phyloP scores from a whole-genome alignment of 352 stramenopile species.

The Pythium sp. region DNA sequence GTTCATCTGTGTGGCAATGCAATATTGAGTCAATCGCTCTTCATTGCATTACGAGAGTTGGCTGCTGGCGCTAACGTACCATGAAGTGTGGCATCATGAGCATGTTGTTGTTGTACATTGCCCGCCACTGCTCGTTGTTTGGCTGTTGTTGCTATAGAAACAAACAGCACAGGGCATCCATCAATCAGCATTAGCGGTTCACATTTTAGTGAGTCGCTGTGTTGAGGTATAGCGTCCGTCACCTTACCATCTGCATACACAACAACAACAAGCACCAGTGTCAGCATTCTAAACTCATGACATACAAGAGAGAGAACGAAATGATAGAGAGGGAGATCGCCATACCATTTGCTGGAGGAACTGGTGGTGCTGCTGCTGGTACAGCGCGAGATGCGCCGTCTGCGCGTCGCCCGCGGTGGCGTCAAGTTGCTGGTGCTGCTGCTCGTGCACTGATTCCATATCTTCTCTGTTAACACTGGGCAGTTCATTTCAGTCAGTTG shows the following conservation, averaged over 20 bases:
- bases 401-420: constrained; percentile 28
- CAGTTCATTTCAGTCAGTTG: background rate
- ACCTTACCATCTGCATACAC: constrained; percentile 3
- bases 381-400: constrained; percentile 59
- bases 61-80: constrained; percentile 19
- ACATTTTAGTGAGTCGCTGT: background rate
- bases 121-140: constrained; percentile 47
- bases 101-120: constrained; percentile 53
- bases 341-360: constrained; percentile 77
- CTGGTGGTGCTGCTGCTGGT: constrained; percentile 77
- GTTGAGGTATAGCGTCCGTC: no score
- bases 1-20: background rate
- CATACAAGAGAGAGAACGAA: background rate
- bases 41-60: background rate
- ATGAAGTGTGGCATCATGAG: constrained; percentile 65
- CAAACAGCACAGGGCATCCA: background rate
- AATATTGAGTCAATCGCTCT: background rate
- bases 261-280: background rate
- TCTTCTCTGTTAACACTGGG: background rate
- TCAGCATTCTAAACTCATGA: background rate
- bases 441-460: constrained; percentile 8
- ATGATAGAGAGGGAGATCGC: constrained; percentile 1
- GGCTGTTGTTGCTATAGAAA: constrained; percentile 41
- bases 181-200: background rate
- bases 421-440: constrained; percentile 17